Conservation (phyloP, 1,284 basidiomycete genomes). For the Moesziomyces sp. region DNA sequence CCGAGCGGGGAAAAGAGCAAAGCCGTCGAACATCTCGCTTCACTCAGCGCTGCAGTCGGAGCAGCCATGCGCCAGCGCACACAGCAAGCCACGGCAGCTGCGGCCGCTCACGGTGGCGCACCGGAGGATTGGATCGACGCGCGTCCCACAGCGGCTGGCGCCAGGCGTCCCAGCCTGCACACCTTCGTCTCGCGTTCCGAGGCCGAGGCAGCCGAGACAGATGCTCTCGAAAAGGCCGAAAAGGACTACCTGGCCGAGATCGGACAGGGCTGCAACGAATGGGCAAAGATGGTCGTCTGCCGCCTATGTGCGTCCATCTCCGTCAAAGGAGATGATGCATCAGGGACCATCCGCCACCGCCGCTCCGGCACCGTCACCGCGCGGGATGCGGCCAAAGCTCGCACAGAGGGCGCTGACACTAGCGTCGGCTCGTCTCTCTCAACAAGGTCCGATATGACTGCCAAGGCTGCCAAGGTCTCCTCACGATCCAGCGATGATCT, state of each 20-base stretch:
- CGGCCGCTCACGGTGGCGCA: constrained; percentile 9
- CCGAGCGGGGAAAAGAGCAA: constrained; percentile 38
- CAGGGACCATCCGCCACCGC: constrained; percentile 8
- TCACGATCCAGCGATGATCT: neutral
- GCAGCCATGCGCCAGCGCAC: constrained; percentile 41
- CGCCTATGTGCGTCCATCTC: constrained; percentile 37
- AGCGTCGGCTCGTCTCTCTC: constrained; percentile 32
- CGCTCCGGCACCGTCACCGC: constrained; percentile 42
- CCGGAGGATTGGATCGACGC: constrained; percentile 32
- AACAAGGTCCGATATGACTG: constrained; percentile 47
- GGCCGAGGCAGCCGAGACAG: constrained; percentile 50
- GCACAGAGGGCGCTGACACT: constrained; percentile 2
- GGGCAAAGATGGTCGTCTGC: constrained; percentile 55
- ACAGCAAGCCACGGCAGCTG: constrained; percentile 29
- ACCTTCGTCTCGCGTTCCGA: constrained; percentile 36
- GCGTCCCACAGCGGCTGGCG: constrained; percentile 3
- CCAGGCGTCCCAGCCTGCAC: constrained; percentile 34
- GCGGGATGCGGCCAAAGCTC: constrained; percentile 16
- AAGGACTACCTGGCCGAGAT: constrained; percentile 38
- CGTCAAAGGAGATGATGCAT: constrained; percentile 3
- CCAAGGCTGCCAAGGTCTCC: constrained; percentile 21
- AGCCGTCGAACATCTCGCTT: constrained; percentile 51
- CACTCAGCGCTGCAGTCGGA: constrained; percentile 52
- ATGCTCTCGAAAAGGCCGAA: constrained; percentile 50
- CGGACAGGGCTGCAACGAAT: constrained; percentile 47